Evolutionary conservation across 345 rosid genomes (phyloP).

Genomic region (Mangifera indica): DNA sequence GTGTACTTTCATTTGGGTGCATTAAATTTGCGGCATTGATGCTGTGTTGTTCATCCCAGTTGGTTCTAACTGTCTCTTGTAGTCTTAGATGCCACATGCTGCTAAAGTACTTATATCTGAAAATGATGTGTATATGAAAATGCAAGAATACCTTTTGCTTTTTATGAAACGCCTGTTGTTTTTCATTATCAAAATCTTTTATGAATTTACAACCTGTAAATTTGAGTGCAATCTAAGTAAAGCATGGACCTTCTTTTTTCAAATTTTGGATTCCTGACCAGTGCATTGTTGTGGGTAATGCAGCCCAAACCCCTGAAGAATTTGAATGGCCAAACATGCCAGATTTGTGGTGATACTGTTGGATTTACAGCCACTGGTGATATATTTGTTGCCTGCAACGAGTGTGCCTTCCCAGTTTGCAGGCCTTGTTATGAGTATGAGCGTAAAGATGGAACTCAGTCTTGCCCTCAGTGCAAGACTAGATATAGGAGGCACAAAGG

Average conservation of each 20-base stretch:
- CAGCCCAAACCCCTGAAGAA: slow-evolving; percentile 88
- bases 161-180: not conserved
- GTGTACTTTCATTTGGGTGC: not conserved
- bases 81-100: not conserved
- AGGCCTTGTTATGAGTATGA: slow-evolving; percentile 98
- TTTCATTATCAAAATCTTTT: not conserved
- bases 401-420: slow-evolving; percentile 99
- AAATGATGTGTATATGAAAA: not conserved
- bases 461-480: slow-evolving; percentile 99
- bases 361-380: slow-evolving; percentile 64
- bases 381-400: slow-evolving; percentile 94
- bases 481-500: slow-evolving; percentile 95
- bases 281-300: slow-evolving; percentile 21
- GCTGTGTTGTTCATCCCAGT: not conserved
- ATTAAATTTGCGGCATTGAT: not conserved
- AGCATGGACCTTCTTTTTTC: not conserved
- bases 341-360: slow-evolving; percentile 93
- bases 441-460: slow-evolving; percentile 96
- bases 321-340: slow-evolving; percentile 77
- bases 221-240: slow-evolving; percentile 1
- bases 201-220: not conserved
- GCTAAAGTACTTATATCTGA: not conserved
- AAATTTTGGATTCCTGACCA: slow-evolving; percentile 18
- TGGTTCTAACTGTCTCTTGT: not conserved
- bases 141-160: not conserved